These are phyloP conservation scores for Phellinidium pouzarii DNA, from an alignment of 1,284 basidiomycete genomes.

Conservation along the genomic window DNA sequence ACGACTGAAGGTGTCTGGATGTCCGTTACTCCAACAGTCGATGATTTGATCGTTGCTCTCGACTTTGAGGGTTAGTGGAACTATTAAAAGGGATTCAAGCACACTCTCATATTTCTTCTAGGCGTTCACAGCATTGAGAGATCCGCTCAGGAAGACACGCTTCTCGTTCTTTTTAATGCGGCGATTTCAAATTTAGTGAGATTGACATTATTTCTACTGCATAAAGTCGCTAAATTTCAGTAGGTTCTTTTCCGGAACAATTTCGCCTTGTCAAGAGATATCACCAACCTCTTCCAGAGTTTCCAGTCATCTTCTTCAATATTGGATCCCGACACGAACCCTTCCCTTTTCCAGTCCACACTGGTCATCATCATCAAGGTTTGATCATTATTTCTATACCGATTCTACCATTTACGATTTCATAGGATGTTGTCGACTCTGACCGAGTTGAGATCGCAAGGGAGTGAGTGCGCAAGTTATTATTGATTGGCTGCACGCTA, in stretches of 20 bases:
- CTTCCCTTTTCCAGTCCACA: constrained; percentile 50
- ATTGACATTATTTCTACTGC: not conserved
- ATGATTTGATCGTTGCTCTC: constrained; percentile 48
- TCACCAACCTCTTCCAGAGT: constrained; percentile 53
- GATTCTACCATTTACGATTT: not conserved
- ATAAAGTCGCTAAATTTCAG: not conserved
- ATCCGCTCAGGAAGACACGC: constrained; percentile 55
- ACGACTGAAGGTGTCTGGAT: constrained; percentile 67
- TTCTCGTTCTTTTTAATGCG: constrained; percentile 58
- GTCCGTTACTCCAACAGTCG: constrained; percentile 55
- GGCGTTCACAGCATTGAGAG: constrained; percentile 60
- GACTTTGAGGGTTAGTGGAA: constrained; percentile 50
- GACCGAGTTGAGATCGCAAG: constrained; percentile 50
- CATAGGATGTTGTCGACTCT: constrained; percentile 51
- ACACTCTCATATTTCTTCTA: constrained; percentile 21
- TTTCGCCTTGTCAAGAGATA: constrained; percentile 52
- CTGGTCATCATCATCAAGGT: constrained; percentile 61
- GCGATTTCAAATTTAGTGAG: constrained; percentile 56
- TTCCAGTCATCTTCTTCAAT: constrained; percentile 57
- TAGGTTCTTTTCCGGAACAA: constrained; percentile 61
- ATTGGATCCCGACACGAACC: constrained; percentile 51
- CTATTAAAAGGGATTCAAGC: not conserved
- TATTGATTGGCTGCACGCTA: not conserved
- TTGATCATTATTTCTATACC: not conserved
- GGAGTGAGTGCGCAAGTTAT: constrained; percentile 35